Base-by-base conservation (phyloP, 768 basidiomycete species). In the Suillus subluteus region DNA sequence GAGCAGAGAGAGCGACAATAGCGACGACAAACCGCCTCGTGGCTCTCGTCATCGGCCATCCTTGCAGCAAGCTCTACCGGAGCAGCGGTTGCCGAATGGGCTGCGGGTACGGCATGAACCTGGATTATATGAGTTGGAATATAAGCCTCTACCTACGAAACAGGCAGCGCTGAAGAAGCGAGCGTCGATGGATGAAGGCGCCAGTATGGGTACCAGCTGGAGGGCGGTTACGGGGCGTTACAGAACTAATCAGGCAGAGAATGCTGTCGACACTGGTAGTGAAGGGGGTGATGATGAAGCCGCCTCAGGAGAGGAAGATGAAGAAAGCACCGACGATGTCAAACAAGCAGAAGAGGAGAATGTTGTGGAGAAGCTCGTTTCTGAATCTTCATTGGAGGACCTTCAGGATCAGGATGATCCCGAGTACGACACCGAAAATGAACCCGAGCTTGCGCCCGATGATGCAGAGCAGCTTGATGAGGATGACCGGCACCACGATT, bases 91-190 rank as follows among this genome's bases (percentile, higher is more conserved):
- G 7, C 44, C 64, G 32, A 40, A 26, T 8, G 55, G 37, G 40
- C 37, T 50, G 12, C 35, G 13, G 41, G 38, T 73, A 59, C 62
- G 62, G 55, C 70, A 71, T 16, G 70, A 67, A 54, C 55, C 54
- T 30, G 63, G 58, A 4, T 67, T 67, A 18, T 65, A 68, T 12
- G 66, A 61, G 2, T 69, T 68, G 0, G 73, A 76, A 35, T 78
- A 77, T 68, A 67, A 46, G 23, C 77, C 76, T 2, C 75, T 75
- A 0, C 69, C 70, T 67, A 77, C 71, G 43, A 77, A 73, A 48
- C 69, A 68, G 44, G 74, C 75, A 21, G 74, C 75, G 32, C 52
- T 66, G 58, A 76, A 74, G 70, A 78, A 71, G 38, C 70, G 68
- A 38, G 37, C 44, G 2, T 52, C 18, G 35, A 55, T 38, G 37